These are phyloP conservation scores for Breviolum minutum DNA, from an alignment of 73 alveolate species.

Conservation along the genomic window DNA sequence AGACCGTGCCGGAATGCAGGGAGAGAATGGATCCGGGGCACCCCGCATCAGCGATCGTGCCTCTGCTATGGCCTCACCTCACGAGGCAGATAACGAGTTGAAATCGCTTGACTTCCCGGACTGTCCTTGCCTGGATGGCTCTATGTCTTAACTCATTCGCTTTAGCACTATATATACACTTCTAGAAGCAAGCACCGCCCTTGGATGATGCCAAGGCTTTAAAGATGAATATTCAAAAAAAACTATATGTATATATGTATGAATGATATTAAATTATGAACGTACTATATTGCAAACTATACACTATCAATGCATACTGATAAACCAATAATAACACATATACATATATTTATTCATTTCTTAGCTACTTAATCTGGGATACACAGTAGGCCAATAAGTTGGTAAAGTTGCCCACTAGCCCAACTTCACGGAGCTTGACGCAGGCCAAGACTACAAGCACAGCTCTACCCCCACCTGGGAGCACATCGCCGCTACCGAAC, in stretches of 20 bases:
- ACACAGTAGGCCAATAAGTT: background rate
- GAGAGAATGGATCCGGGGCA: background rate
- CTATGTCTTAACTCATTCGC: too few relatives aligned
- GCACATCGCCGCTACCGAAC: slow-evolving; percentile 47
- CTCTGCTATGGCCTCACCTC: background rate
- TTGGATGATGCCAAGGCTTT: background rate
- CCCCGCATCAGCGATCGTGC: slow-evolving; percentile 35
- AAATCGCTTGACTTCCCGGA: too few relatives aligned
- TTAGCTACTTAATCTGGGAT: background rate
- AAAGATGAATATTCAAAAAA: background rate
- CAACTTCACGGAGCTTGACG: too few relatives aligned
- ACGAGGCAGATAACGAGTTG: too few relatives aligned
- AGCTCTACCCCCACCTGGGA: slow-evolving; percentile 18
- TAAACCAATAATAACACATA: background rate
- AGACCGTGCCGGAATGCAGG: too few relatives aligned
- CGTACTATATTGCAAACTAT: background rate
- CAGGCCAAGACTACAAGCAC: too few relatives aligned
- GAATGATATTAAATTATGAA: too few relatives aligned
- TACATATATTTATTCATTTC: too few relatives aligned
- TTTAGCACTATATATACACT: too few relatives aligned
- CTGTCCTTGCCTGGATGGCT: too few relatives aligned
- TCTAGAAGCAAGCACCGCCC: background rate
- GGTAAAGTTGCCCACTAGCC: too few relatives aligned
- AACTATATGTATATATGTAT: too few relatives aligned
- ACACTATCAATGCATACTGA: background rate